phyloP scores from a whole-genome alignment of 2,329 filamentous ascomycete species.

The Xylariomycetidae sp. region DNA sequence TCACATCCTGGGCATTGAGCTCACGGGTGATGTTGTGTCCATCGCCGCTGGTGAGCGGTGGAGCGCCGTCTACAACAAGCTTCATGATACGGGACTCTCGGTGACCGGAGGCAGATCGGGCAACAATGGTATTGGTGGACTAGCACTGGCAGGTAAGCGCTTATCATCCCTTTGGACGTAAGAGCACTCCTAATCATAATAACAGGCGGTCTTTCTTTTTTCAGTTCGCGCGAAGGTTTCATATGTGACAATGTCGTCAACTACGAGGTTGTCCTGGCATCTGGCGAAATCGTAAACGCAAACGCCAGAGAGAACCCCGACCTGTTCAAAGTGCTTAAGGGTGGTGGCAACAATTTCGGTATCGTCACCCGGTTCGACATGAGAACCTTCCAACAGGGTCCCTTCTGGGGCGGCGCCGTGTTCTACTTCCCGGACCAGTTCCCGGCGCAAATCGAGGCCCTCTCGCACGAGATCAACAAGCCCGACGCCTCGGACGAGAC shows the following conservation, averaged over 20 bases:
- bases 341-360: background rate
- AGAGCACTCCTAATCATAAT: background rate
- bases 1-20: constrained; percentile 3
- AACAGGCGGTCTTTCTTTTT: constrained; percentile 2
- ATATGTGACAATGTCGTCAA: constrained; percentile 5
- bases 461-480: constrained; percentile 3
- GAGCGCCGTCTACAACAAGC: constrained; percentile 5
- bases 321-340: constrained; percentile 1
- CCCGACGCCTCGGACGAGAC: constrained; percentile 4
- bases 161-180: too few relatives aligned
- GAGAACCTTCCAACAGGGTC: constrained; percentile 1
- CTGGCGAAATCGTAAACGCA: constrained; percentile 2
- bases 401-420: constrained; percentile 2
- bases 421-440: constrained; percentile 1
- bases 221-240: constrained; percentile 2
- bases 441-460: constrained; percentile 1
- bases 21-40: constrained; percentile 3
- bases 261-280: constrained; percentile 4
- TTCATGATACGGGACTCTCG: constrained; percentile 1
- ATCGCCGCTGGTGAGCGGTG: constrained; percentile 8
- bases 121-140: background rate
- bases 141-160: background rate
- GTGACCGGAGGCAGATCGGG: constrained; percentile 1
- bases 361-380: constrained; percentile 3
- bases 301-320: constrained; percentile 2